Percentiles rank a stretch among this genome's conserved stretches.
phyloP scores from a whole-genome alignment of 1,284 basidiomycete species.

The Grifola frondosa region DNA sequence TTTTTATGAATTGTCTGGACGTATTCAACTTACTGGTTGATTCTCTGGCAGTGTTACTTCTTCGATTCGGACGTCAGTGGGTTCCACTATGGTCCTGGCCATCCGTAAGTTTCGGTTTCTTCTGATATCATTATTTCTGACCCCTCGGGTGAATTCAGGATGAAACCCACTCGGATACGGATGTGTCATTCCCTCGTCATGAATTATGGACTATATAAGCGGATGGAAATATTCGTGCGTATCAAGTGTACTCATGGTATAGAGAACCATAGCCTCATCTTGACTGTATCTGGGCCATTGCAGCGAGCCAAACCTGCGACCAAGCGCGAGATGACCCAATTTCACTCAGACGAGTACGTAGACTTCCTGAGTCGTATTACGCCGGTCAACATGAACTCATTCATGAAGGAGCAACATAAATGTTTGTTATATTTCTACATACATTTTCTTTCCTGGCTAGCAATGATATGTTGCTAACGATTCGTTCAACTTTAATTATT shows the following conservation, averaged over 20 bases:
- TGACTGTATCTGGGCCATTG: slow-evolving; percentile 4
- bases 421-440: slow-evolving; percentile 52
- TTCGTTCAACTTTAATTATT: slow-evolving; percentile 3
- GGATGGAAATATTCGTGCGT: slow-evolving; percentile 96
- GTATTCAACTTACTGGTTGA: slow-evolving; percentile 2
- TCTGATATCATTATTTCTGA: slow-evolving; percentile 13
- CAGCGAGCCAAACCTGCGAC: slow-evolving; percentile 99
- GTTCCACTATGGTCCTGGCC: slow-evolving; percentile 97
- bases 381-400: slow-evolving; percentile 84
- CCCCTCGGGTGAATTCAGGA: slow-evolving; percentile 44
- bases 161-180: slow-evolving; percentile 97
- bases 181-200: slow-evolving; percentile 99
- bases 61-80: slow-evolving; percentile 98
- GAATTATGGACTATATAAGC: slow-evolving; percentile 98
- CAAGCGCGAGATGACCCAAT: slow-evolving; percentile 96
- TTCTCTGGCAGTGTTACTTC: slow-evolving; percentile 79
- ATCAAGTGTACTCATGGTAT: not conserved
- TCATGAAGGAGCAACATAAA: slow-evolving; percentile 94
- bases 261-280: not conserved
- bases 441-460: not conserved
- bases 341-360: slow-evolving; percentile 93
- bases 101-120: slow-evolving; percentile 55
- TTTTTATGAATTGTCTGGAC: slow-evolving; percentile 9
- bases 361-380: slow-evolving; percentile 86
- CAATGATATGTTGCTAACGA: no score